Conservation (phyloP, 2,329 filamentous ascomycete genomes). For the Amylocarpus encephaloides region DNA sequence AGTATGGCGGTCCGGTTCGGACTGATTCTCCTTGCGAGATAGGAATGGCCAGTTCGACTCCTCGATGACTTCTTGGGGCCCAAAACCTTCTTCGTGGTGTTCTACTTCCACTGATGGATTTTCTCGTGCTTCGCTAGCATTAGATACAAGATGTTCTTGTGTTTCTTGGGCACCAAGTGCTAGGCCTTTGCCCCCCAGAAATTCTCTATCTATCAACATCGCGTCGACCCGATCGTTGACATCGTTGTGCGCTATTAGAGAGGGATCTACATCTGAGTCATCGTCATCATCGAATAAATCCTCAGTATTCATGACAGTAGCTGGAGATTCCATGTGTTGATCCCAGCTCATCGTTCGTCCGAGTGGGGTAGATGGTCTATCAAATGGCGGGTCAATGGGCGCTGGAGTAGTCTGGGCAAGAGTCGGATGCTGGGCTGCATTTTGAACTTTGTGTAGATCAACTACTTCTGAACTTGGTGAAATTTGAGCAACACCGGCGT, state of each 20-base stretch:
- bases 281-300: slow-evolving; percentile 11
- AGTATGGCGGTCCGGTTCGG: background rate
- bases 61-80: background rate
- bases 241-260: background rate
- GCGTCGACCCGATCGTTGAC: background rate
- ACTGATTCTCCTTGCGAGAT: background rate
- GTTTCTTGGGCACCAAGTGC: background rate
- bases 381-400: background rate
- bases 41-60: background rate
- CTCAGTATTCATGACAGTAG: slow-evolving; percentile 9
- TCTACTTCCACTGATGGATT: background rate
- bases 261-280: slow-evolving; percentile 4
- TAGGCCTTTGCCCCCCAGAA: background rate
- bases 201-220: background rate
- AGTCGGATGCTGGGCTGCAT: background rate
- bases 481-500: too few relatives aligned
- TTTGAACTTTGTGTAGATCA: background rate
- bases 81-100: background rate
- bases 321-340: slow-evolving; percentile 7
- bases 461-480: too few relatives aligned
- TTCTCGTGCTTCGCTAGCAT: background rate
- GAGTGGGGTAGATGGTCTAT: background rate
- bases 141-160: background rate
- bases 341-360: background rate
- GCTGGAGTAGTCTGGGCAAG: background rate